Base-by-base conservation (phyloP, 768 basidiomycete species). In the Dacryopinax primogenitus region DNA sequence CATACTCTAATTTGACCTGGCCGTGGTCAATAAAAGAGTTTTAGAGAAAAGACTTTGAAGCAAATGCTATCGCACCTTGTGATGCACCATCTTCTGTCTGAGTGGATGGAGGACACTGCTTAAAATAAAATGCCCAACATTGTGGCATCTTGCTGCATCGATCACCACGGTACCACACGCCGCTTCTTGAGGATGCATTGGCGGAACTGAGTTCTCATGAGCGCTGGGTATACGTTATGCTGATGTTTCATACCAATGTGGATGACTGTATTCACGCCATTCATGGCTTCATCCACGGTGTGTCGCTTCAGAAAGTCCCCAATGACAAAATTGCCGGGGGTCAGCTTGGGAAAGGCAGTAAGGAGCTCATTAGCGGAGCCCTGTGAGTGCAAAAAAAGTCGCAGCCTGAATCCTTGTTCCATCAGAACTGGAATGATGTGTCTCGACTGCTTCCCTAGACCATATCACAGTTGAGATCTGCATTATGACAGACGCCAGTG, bases 101-200 rank as follows among this genome's bases (percentile, higher is more conserved):
- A 73, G 64, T 12, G 74, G 71, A 45, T 72, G 71, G 6, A 75
- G 66, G 45, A 76, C 75, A 68, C 74, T 74, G 67, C 73, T 73
- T 58, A 72, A 75, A 30, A 76, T 72, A 28, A 77, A 70, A 51
- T 75, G 74, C 64, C 72, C 67, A 28, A 76, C 75, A 15, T 72
- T 74, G n/a, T 74, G 71, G 37, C 47, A 51, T 62, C 70, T 72
- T 11, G 76, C 75, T 6, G 72, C 75, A 33, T 76, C 72, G 39
- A 77, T 69, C 36, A 75, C 67, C 18, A 70, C 71, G 23, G 72
- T 72, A 16, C 75, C 75, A 70, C 75, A 74, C 33, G 72, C 71
- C 3, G 63, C 70, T 69, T 76, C 76, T 47, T 71, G 67, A 34
- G 72, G 47, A 37, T 70, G 66, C 61, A 74, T 68, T 36, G 65